Base-by-base conservation (phyloP, 176 grass and related monocot genomes). In the Oryza glaberrima region DNA sequence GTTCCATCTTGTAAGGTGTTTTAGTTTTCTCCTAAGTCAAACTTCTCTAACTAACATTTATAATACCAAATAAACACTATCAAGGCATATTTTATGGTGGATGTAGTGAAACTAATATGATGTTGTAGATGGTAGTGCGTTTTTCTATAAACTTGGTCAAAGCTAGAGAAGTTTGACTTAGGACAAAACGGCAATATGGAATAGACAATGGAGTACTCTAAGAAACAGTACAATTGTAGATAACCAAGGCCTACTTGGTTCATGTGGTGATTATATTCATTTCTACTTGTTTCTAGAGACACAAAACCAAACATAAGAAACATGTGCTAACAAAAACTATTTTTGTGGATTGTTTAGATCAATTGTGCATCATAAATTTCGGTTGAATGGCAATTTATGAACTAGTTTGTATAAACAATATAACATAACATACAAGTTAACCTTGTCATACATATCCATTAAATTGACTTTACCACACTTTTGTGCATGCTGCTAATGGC, bases 401-500 rank as follows among this genome's bases (percentile, higher is more conserved):
- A 77, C 73, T 76, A 20, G 12, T 76, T 5, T 76, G 12, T 26
- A 49, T 12, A 60, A 74, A 74, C 12, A 68, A 58, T 58, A 58
- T n/a, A 20, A 11, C 49, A 28, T 76, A 11, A 0, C 65, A 77
- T 70, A 64, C 48, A 26, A 56, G 69, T 58, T 64, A 58, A 13
- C 38, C 34, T 45, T 60, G 25, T 63, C 48, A 41, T 70, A 5
- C 7, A 38, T 30, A 51, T 4, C 1, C 16, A n/a, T 48, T 20
- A 7, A 65, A 36, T 36, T 30, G 10, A 48, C 43, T 3, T 35
- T n/a, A 75, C 12, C 6, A 67, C 36, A 25, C 34, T 70, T 56
- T 54, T 81, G 78, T 34, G 28, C 65, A 56, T 54, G 28, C 75
- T 75, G 26, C 19, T 49, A 60, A 20, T 74, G 28, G 22, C 65